A percentile compares a stretch with the other conserved stretches of the same genome.
Evolutionary conservation across 345 rosid species (phyloP).

Genomic region (Populus ilicifolia): DNA sequence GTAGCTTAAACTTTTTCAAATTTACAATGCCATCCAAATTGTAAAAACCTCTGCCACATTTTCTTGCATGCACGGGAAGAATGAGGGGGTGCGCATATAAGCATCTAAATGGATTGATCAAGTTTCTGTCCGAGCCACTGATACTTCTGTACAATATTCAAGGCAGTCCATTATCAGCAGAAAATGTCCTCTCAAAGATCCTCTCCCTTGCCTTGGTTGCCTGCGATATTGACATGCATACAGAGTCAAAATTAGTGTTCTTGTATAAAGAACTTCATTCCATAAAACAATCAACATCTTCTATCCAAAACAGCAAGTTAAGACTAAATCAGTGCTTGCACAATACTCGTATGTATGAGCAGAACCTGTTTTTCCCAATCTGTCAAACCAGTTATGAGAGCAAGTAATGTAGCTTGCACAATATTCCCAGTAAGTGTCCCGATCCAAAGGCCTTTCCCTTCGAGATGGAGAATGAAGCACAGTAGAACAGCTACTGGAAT

Average conservation of each 20-base stretch:
- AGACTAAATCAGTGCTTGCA: too few relatives aligned
- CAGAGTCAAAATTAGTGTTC: constrained; percentile 13
- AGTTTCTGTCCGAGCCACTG: too few relatives aligned
- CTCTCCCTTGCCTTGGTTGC: constrained; percentile 2
- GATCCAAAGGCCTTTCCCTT: constrained; percentile 19
- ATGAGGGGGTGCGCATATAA: too few relatives aligned
- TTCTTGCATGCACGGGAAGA: too few relatives aligned
- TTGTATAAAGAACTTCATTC: background rate
- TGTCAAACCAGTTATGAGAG: background rate
- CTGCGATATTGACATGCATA: constrained; percentile 22
- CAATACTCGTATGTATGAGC: too few relatives aligned
- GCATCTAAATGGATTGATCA: too few relatives aligned
- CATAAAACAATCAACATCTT: too few relatives aligned
- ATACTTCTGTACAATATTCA: background rate
- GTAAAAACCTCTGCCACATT: too few relatives aligned
- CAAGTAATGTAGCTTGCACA: constrained; percentile 1
- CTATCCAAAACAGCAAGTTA: too few relatives aligned
- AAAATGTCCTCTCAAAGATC: constrained; percentile 12
- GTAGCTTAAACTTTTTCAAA: too few relatives aligned
- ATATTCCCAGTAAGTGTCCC: constrained; percentile 8
- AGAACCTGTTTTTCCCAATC: constrained; percentile 26
- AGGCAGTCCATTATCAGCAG: background rate
- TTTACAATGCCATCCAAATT: too few relatives aligned
- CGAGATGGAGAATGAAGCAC: constrained; percentile 6
- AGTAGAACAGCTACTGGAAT: constrained; percentile 11